phyloP scores from a whole-genome alignment of 1,139 yeast genomes.

The Nematodospora anomalae region DNA sequence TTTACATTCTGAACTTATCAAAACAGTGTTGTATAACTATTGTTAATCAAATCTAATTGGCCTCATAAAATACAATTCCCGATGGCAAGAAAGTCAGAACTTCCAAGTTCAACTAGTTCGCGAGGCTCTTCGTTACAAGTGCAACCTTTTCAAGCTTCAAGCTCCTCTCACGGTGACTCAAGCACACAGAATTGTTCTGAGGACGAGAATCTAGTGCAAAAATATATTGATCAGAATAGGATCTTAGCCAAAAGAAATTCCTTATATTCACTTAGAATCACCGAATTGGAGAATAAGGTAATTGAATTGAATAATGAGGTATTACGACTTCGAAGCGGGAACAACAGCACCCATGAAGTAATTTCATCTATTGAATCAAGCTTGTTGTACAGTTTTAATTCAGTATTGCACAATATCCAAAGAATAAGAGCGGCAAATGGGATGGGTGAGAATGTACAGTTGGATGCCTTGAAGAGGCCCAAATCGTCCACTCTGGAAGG shows the following conservation, averaged over 20 bases:
- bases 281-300: conserved; percentile 51
- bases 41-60: no score
- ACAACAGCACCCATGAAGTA: not conserved
- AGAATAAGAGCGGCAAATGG: conserved; percentile 19
- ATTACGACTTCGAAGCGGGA: conserved; percentile 31
- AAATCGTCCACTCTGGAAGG: not conserved
- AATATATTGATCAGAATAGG: conserved; percentile 41
- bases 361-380: conserved; percentile 18
- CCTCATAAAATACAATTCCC: no score
- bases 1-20: conserved; percentile 3
- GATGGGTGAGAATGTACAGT: conserved; percentile 18
- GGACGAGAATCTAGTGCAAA: conserved; percentile 3
- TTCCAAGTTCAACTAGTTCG: not conserved
- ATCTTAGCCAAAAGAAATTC: conserved; percentile 58
- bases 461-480: conserved; percentile 16
- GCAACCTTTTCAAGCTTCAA: not conserved
- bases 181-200: not conserved
- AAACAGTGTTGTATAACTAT: no score
- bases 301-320: conserved; percentile 50
- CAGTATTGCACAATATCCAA: conserved; percentile 27
- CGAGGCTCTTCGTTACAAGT: not conserved
- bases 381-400: conserved; percentile 44
- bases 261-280: conserved; percentile 45
- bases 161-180: not conserved
- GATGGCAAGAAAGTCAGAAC: conserved; percentile 11